These are phyloP conservation scores for Stagonosporopsis rhizophila DNA, from an alignment of 2,329 filamentous ascomycete genomes.

Conservation along the genomic window DNA sequence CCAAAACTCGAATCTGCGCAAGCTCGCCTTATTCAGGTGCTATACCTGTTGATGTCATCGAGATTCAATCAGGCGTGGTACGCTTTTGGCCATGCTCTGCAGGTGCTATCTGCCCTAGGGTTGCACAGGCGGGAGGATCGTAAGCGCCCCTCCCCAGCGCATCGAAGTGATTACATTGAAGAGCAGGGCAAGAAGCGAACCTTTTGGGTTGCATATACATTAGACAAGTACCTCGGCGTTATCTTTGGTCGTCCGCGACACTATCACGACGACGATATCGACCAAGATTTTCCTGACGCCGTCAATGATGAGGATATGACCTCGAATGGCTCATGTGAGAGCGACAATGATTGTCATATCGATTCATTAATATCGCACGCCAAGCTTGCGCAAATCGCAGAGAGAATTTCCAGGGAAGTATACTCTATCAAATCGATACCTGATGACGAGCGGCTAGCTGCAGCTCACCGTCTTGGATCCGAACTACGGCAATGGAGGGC, in stretches of 20 bases:
- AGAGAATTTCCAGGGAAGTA: slow-evolving; percentile 41
- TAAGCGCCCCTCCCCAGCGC: slow-evolving; percentile 25
- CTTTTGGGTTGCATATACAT: slow-evolving; percentile 68
- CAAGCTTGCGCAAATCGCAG: slow-evolving; percentile 46
- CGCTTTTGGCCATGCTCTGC: slow-evolving; percentile 62
- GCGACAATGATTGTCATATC: slow-evolving; percentile 58
- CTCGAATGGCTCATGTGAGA: slow-evolving; percentile 44
- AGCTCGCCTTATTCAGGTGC: slow-evolving; percentile 61
- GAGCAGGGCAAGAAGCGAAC: slow-evolving; percentile 63
- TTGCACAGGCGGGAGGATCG: slow-evolving; percentile 49
- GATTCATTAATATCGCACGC: slow-evolving; percentile 57
- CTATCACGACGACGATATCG: slow-evolving; percentile 68
- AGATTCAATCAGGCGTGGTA: slow-evolving; percentile 68
- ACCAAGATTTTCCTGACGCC: slow-evolving; percentile 63
- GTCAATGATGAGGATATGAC: slow-evolving; percentile 66
- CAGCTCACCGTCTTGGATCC: slow-evolving; percentile 49
- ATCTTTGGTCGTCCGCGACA: slow-evolving; percentile 66
- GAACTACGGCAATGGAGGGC: slow-evolving; percentile 46
- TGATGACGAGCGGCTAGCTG: slow-evolving; percentile 46
- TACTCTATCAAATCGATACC: slow-evolving; percentile 46
- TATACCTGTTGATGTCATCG: slow-evolving; percentile 64
- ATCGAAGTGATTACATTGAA: slow-evolving; percentile 52
- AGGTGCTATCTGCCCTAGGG: slow-evolving; percentile 57
- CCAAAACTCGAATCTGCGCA: slow-evolving; percentile 64
- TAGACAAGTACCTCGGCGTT: slow-evolving; percentile 68